Evolutionary conservation across 2,329 filamentous ascomycete species (phyloP), one percentile per base, ranked within the genome.

Genomic region (Trichoderma afroharzianum): DNA sequence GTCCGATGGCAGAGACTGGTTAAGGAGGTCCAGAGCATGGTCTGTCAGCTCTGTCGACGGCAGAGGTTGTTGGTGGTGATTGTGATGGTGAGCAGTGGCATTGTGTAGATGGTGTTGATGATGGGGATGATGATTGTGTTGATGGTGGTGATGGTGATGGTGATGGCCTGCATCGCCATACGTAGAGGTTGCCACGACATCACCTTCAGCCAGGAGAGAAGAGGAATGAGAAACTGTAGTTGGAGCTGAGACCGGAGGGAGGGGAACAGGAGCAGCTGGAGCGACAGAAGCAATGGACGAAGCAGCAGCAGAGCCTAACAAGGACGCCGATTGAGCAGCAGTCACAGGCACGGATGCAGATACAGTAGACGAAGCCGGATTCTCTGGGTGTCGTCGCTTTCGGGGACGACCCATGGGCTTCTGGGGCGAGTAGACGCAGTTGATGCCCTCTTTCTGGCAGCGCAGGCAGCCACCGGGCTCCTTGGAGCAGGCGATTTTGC

Each of bases 391-490:
- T 21, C 82, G 84, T 71, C 87, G 83, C 80, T 91, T 91, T 70
- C 88, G 83, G 26, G 90, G 90, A 55, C 90, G 83, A 4, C 90
- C 90, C 89, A 91, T 91, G 53, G 83, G 88, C 79, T 91, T 91
- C 77, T 91, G 90, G 14, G 85, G 82, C 8, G 89, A 91, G 79
- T 91, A 92, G 74, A 88, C 83, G 76, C 90, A 92, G 55, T 72
- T 70, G 55, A 90, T 85, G 71, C 83, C 84, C 74, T 91, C 89
- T 70, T 83, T 84, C 69, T 81, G 83, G 76, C 90, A 92, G 71
- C 90, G 85, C 8, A 83, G 80, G 78, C 90, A 92, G 70, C 88
- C 88, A 67, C 86, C 84, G 2, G 82, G 78, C 74, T 91, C 88
- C 76, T 91, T 91, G 53, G 88, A 86, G 78, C 90, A 92, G 59